These are phyloP conservation scores for Agaricales sp. DNA, from an alignment of 1,284 basidiomycete genomes.

Conservation along the genomic window DNA sequence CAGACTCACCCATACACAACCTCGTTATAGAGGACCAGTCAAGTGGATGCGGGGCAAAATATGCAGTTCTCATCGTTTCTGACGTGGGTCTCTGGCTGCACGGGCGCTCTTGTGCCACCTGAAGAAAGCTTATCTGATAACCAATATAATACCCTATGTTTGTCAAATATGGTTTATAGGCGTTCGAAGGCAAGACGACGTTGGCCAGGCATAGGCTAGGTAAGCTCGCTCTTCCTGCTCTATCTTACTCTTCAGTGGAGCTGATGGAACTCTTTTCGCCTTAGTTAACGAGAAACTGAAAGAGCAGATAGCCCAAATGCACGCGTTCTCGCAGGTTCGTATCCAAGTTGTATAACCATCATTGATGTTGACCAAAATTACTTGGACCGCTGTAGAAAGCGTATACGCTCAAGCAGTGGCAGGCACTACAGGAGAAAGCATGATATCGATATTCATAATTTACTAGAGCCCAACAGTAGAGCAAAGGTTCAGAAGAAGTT, in stretches of 20 bases:
- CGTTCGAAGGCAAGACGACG: slow-evolving; percentile 68
- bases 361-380: neutral
- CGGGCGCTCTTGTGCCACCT: too few relatives aligned
- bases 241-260: neutral
- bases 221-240: too few relatives aligned
- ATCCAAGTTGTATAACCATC: neutral
- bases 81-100: slow-evolving; percentile 44
- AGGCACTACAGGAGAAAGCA: too few relatives aligned
- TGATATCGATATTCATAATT: too few relatives aligned
- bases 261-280: slow-evolving; percentile 8
- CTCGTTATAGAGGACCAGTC: slow-evolving; percentile 68
- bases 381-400: neutral
- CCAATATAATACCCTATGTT: neutral
- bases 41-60: slow-evolving; percentile 70
- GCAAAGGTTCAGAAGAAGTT: too few relatives aligned
- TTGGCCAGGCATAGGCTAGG: slow-evolving; percentile 59
- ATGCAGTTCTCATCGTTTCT: slow-evolving; percentile 65
- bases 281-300: slow-evolving; percentile 70
- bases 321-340: slow-evolving; percentile 75
- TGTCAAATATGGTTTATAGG: slow-evolving; percentile 23
- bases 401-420: neutral
- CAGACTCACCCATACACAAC: slow-evolving; percentile 41
- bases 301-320: slow-evolving; percentile 64
- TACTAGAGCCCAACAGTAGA: too few relatives aligned
- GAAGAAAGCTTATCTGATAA: neutral